These are phyloP conservation scores for Ramaria rubella DNA, from an alignment of 768 basidiomycete genomes.

Conservation along the genomic window DNA sequence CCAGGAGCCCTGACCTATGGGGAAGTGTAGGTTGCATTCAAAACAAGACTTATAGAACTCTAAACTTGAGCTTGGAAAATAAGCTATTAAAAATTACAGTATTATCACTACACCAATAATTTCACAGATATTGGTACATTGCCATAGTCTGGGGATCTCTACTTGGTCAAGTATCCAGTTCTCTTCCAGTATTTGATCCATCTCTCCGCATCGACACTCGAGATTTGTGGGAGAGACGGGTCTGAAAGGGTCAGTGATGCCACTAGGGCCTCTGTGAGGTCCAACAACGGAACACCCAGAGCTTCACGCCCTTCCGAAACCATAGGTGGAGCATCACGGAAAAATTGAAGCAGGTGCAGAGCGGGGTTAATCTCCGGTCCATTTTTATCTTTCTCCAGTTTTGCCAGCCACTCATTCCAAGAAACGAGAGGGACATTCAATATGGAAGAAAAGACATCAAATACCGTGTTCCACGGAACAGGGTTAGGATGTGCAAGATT, in stretches of 20 bases:
- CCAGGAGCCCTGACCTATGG: too few species aligned
- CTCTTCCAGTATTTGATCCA: not conserved
- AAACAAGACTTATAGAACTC: too few species aligned
- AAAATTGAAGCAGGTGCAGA: not conserved
- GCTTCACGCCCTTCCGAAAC: not conserved
- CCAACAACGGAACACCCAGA: not conserved
- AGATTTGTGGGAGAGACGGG: not conserved
- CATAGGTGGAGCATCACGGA: not conserved
- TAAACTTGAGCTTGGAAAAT: too few species aligned
- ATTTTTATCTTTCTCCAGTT: not conserved
- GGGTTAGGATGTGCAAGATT: constrained; percentile 25
- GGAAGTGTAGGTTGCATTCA: too few species aligned
- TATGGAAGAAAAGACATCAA: constrained; percentile 14
- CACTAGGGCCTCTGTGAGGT: not conserved
- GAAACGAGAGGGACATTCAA: constrained; percentile 18
- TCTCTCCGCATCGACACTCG: not conserved
- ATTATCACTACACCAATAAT: too few species aligned
- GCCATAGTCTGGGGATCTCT: too few species aligned
- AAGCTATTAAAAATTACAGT: too few species aligned
- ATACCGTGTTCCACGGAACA: constrained; percentile 20
- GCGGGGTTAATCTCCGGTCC: not conserved
- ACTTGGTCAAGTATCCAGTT: not conserved
- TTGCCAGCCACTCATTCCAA: not conserved
- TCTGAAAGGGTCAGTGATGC: not conserved
- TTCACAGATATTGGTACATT: too few species aligned